Evolutionary conservation across 768 basidiomycete genomes (phyloP), one percentile per base, ranked within the genome.

Genomic region (Rhodocollybia butyracea): DNA sequence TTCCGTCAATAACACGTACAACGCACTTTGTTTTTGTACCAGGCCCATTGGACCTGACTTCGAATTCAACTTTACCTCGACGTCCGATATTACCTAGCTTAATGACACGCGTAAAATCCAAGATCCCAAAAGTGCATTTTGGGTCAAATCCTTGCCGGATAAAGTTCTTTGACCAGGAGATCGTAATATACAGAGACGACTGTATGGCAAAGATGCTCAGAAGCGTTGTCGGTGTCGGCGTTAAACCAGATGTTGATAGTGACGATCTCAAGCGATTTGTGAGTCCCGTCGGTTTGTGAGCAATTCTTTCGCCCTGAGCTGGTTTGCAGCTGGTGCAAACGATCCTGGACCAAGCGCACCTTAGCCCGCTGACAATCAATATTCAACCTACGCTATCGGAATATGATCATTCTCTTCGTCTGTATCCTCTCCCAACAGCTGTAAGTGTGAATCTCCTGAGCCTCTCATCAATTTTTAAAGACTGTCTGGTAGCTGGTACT

Each of bases 11-110:
- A 48, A 82, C 85, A 21, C 81, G 85, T 5, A 73, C 73, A 41
- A 94, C 94, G 0, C 92, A 95, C 66, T 97, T 98, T 69, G 82
- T 98, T 51, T 84, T 99, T 60, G 88, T 98, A 21, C 97, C 97
- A 5, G 97, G 97, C 5, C 97, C 97, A 2, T 74, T 91, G 48
- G 97, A 99, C 71, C 80, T 96, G 24, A 86, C 89, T 1, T 76
- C 89, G 53, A 92, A 92, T 54, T 78, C 86, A 10, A 82, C 87
- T 21, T 72, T 97, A 12, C 97, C 97, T 27, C 85, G 92, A 30
- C 83, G 84, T 38, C 82, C 91, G 1, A 76, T 99, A 27, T 81
- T 98, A 3, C 82, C 89, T 1, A 80, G 84, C 2, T 85, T 98
- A 62, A 79, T 84, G 0, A 71, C 83, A 15, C 83, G 86, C 34